These are phyloP conservation scores for Termitomyces bulborhizus DNA, from an alignment of 768 basidiomycete species.

Conservation along the genomic window DNA sequence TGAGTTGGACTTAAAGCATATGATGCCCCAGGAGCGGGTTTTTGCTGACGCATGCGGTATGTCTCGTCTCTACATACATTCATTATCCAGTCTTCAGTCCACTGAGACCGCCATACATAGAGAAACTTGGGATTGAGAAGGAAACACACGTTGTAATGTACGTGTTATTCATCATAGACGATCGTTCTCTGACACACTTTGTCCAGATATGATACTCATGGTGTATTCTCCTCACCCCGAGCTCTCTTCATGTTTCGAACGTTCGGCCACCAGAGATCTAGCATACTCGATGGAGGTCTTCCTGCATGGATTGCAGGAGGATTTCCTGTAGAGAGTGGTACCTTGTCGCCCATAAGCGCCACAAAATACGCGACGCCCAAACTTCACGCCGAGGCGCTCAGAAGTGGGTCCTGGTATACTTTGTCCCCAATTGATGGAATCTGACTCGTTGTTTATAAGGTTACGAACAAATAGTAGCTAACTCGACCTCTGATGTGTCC, in stretches of 20 bases:
- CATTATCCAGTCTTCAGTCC: not conserved
- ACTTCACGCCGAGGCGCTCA: conserved; percentile 43
- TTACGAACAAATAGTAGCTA: conserved; percentile 77
- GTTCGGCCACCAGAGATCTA: conserved; percentile 83
- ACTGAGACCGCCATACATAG: conserved; percentile 22
- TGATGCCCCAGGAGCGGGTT: conserved; percentile 72
- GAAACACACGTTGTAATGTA: conserved; percentile 81
- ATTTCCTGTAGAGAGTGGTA: conserved; percentile 39
- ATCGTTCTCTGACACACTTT: conserved; percentile 2
- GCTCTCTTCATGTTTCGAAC: conserved; percentile 92
- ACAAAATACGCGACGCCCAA: conserved; percentile 47
- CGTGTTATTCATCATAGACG: conserved; percentile 14
- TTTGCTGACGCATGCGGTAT: conserved; percentile 82
- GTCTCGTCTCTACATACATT: conserved; percentile 15
- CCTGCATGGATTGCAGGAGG: conserved; percentile 75
- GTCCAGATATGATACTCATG: conserved; percentile 75
- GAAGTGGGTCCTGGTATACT: conserved; percentile 34
- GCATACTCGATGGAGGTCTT: conserved; percentile 90
- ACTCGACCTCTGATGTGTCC: conserved; percentile 40
- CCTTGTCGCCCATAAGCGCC: conserved; percentile 20
- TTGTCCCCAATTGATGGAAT: conserved; percentile 2
- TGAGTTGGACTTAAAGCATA: conserved; percentile 82
- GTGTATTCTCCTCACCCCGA: conserved; percentile 89
- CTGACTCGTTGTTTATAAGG: conserved; percentile 32
- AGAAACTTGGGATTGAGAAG: conserved; percentile 64